Evolutionary conservation across 192 early-diverging fungal genomes (phyloP).

Genomic region (Spinellus fusiger): DNA sequence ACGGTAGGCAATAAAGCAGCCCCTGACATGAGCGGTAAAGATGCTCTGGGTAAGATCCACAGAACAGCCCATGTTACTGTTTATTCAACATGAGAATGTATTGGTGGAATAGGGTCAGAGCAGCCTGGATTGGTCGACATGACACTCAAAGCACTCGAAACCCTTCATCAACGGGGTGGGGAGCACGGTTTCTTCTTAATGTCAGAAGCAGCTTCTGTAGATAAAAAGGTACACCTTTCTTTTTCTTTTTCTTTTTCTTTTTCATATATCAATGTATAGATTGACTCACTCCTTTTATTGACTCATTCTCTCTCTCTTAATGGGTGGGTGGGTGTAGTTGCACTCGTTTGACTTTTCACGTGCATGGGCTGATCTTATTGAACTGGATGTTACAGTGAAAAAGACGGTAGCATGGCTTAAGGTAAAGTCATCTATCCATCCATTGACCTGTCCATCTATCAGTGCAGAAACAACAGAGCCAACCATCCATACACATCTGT

Average conservation of each 20-base stretch:
- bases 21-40: constrained; percentile 35
- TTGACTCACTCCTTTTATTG: no score
- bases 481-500: neutral
- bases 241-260: neutral
- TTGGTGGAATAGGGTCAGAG: constrained; percentile 29
- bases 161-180: constrained; percentile 51
- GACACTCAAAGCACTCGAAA: constrained; percentile 54
- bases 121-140: constrained; percentile 56
- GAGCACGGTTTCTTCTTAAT: constrained; percentile 60
- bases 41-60: constrained; percentile 26
- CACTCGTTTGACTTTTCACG: constrained; percentile 58
- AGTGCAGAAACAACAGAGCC: neutral
- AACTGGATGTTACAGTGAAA: constrained; percentile 55
- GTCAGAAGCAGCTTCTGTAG: constrained; percentile 59
- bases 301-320: neutral
- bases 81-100: no score
- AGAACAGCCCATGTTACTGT: neutral
- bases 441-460: no score
- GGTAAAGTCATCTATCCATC: no score
- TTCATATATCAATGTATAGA: neutral
- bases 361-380: constrained; percentile 56
- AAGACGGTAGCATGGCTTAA: constrained; percentile 47
- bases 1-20: constrained; percentile 32
- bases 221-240: constrained; percentile 42
- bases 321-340: no score